These are phyloP conservation scores for Cyclotella kingstonii DNA, from an alignment of 108 stramenopile genomes.

Conservation along the genomic window DNA sequence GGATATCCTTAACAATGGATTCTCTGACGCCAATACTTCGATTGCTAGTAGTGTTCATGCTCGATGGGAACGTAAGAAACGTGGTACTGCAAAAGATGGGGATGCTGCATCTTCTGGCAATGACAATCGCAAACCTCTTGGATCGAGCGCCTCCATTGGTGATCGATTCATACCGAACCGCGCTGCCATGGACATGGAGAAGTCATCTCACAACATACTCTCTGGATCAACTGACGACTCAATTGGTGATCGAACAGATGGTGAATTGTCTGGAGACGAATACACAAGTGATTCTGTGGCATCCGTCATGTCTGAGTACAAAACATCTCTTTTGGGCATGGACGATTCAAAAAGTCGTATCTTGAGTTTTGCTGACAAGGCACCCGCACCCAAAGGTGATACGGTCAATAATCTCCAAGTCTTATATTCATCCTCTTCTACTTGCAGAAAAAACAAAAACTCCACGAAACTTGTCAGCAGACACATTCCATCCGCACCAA, in stretches of 20 bases:
- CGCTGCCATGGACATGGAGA: constrained; percentile 71
- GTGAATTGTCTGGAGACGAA: constrained; percentile 86
- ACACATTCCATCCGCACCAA: constrained; percentile 91
- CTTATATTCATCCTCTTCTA: constrained; percentile 88
- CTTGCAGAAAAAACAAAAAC: constrained; percentile 56
- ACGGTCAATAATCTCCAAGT: constrained; percentile 94
- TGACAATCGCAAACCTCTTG: constrained; percentile 35
- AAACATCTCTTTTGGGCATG: constrained; percentile 64
- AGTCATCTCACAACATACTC: constrained; percentile 66
- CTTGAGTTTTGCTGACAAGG: constrained; percentile 93
- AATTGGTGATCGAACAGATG: constrained; percentile 53
- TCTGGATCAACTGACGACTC: constrained; percentile 29
- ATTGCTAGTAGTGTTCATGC: constrained; percentile 67
- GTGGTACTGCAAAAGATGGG: constrained; percentile 10
- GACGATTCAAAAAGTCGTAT: constrained; percentile 74
- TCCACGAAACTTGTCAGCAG: constrained; percentile 48
- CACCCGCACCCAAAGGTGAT: constrained; percentile 93
- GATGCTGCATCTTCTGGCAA: constrained; percentile 15
- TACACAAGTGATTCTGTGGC: constrained; percentile 47
- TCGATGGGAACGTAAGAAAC: constrained; percentile 84
- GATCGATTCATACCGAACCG: constrained; percentile 91
- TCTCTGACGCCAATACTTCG: constrained; percentile 82
- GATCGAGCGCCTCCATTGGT: constrained; percentile 11
- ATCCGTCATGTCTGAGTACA: constrained; percentile 50
- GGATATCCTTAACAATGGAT: constrained; percentile 77